Evolutionary conservation across 2,329 filamentous ascomycete genomes (phyloP).

Genomic region (Phialocephala subalpina): DNA sequence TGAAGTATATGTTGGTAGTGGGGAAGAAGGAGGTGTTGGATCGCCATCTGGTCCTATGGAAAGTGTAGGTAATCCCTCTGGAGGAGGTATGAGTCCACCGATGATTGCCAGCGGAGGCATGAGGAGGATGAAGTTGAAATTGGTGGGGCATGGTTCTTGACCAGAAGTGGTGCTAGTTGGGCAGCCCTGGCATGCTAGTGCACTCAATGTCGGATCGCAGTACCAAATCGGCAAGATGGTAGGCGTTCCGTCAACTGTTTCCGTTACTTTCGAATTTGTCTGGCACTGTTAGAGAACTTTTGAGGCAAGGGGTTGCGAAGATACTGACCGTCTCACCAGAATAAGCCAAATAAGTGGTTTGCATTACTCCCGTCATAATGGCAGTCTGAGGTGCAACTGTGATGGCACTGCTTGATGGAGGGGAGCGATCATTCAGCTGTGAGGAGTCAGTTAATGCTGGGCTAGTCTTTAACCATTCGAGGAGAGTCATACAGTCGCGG

Average conservation of each 20-base stretch:
- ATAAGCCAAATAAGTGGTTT: constrained; percentile 1
- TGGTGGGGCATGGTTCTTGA: not conserved
- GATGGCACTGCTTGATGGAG: not conserved
- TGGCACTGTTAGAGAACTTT: not conserved
- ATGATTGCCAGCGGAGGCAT: not conserved
- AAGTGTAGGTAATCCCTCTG: constrained; percentile 1
- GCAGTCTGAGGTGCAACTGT: not conserved
- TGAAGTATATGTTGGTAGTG: not conserved
- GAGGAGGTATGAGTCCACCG: not conserved
- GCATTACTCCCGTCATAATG: not conserved
- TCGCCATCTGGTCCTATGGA: not conserved
- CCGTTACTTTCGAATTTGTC: not conserved
- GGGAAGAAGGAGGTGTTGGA: not conserved
- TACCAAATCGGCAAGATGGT: not conserved
- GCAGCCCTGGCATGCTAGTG: not conserved
- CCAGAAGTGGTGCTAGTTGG: not conserved
- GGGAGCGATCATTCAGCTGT: not conserved
- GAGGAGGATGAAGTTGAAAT: not conserved
- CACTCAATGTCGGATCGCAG: not conserved
- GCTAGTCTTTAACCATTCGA: not conserved
- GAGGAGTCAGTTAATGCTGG: not conserved
- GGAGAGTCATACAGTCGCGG: not conserved
- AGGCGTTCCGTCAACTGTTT: not conserved
- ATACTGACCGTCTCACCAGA: not conserved
- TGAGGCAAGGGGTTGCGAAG: not conserved